Base-by-base conservation (phyloP, 2,329 filamentous ascomycete species). In the Scorias spongiosa region DNA sequence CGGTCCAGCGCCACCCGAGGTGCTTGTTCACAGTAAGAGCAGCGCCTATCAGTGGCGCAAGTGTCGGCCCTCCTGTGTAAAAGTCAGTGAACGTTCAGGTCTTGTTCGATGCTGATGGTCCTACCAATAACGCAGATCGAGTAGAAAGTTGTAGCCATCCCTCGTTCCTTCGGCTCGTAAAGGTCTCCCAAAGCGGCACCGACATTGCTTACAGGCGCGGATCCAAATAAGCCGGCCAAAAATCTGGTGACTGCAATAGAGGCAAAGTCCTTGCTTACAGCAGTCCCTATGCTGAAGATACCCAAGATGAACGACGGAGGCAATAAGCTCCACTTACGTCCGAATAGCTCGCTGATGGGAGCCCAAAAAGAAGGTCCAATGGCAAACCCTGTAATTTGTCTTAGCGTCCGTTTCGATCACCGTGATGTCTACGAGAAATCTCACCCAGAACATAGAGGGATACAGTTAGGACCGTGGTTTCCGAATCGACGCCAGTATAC, bases 401-500 rank as follows among this genome's bases (percentile, higher is more conserved):
- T 36, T 9, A 36, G 32, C 5, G 3, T 12, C 9, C 3, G 3
- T 36, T 15, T 12, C 32, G 9, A 36, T 36, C 12, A 36, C 3
- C 32, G 9, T 12, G 32, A 26, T 26, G 20, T 26, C 20, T 36
- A 15, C 9, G 5, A 12, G 5, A 36, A 36, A 36, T 5, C 32
- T 36, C 32, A 1, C 15, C 80, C 0, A 83, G 63, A 2, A 84
- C 67, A 56, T 80, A 80, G 20, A 83, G 71, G 0, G 77, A 80
- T 1, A 84, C 76, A 44, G 80, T 76, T 41, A 86, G 78, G 0
- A 76, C 70, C 1, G 70, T 73, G 0, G 85, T 65, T 2, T 75
- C 62, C 0, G 75, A 72, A 0, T 83, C 74, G 5, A 74, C 79
- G 0, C 81, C 80, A 0, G 80, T 80, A 52, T 85, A 80, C 63